Base-by-base conservation (phyloP, 2,329 filamentous ascomycete species). In the Berkeleyomyces basicola region DNA sequence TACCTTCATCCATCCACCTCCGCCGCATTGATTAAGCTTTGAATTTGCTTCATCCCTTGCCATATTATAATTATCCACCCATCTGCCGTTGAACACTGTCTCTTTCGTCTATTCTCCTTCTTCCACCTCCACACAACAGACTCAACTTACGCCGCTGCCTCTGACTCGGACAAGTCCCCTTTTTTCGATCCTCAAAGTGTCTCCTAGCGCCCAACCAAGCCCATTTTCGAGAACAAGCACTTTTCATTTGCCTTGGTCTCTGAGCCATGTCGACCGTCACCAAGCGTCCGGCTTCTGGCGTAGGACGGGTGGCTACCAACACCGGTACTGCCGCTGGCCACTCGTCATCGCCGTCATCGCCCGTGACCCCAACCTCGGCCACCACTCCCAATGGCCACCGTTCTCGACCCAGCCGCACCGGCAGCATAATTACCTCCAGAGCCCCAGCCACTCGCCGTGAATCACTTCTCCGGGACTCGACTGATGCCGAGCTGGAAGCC, bases 391-490 rank as follows among this genome's bases (percentile, higher is more conserved):
- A 61, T 69, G 79, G 66, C 75, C 80, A 33, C 79, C 82, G 58
- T 77, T 79, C 39, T 76, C 79, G 65, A 72, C 77, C 88, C 11
- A 76, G 83, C 65, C 83, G 87, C 69, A 76, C 76, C 42, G 79
- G 79, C 62, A 81, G 80, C n/a, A 82, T 85, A 40, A 81, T 89
- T 31, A 89, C 88, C 65, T 87, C 87, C 65, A 84, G 88, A 68
- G 85, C 85, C 61, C 84, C 86, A 61, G 83, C 82, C 53, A 80
- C 82, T 67, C 82, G 86, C 67, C 80, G 79, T 66, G 72, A 76
- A 63, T 79, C 77, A 3, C 72, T 75, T 7, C 69, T 78, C 14
- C 71, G 72, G 68, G 74, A 73, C 65, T 71, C 69, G 63, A 67
- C 67, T 61, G 74, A 77, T 66, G 77, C 77, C 42, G 84, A 88